phyloP scores from a whole-genome alignment of 2,329 filamentous ascomycete genomes.

The Tympanopsis confertula region DNA sequence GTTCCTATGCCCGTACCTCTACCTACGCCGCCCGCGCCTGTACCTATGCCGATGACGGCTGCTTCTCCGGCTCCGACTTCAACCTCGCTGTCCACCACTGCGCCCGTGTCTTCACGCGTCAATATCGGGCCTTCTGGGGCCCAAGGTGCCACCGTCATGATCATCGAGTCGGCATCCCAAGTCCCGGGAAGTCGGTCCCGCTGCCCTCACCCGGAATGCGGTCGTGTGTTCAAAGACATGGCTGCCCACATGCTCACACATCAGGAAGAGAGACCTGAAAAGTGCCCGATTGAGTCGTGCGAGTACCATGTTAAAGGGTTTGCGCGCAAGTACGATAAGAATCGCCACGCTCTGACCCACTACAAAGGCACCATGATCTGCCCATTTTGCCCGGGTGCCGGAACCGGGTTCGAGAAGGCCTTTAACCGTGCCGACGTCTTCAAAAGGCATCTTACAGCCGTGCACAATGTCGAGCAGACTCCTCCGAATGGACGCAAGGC shows the following conservation, averaged over 20 bases:
- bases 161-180: no score
- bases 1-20: no score
- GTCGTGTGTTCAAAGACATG: constrained; percentile 49
- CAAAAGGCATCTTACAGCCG: constrained; percentile 85
- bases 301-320: constrained; percentile 93
- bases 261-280: constrained; percentile 84
- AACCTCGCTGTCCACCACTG: no score
- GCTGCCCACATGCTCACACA: constrained; percentile 94
- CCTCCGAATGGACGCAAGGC: constrained; percentile 79
- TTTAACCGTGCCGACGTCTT: constrained; percentile 97
- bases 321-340: constrained; percentile 95
- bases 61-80: no score
- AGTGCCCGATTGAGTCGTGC: constrained; percentile 86
- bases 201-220: constrained; percentile 46
- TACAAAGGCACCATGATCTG: constrained; percentile 98
- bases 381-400: constrained; percentile 83
- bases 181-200: constrained; percentile 35
- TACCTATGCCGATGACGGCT: no score
- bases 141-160: no score
- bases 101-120: no score
- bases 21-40: no score
- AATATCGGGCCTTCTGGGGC: no score
- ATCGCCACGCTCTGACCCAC: constrained; percentile 87
- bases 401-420: constrained; percentile 80
- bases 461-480: constrained; percentile 89